phyloP scores from a whole-genome alignment of 2,329 filamentous ascomycete genomes.

The Beauveria rudraprayagi region DNA sequence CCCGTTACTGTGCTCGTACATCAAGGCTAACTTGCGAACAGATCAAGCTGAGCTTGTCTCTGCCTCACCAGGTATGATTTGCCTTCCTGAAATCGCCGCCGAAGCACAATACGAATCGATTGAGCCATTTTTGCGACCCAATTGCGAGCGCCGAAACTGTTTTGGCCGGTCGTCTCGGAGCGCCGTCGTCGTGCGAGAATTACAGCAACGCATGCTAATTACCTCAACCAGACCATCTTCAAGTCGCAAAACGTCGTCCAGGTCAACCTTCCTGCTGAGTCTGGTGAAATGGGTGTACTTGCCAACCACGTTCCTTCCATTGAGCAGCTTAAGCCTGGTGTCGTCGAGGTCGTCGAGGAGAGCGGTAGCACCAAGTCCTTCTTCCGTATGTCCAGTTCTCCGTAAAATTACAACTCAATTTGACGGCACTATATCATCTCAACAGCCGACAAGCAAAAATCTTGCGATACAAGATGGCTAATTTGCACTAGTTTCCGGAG shows the following conservation, averaged over 20 bases:
- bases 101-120: conserved; percentile 7
- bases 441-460: background rate
- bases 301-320: conserved; percentile 98
- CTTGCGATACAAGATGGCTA: background rate
- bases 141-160: conserved; percentile 17
- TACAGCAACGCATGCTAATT: conserved; percentile 34
- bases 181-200: conserved; percentile 9
- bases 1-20: background rate
- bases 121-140: conserved; percentile 19
- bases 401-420: background rate
- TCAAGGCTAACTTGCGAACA: conserved; percentile 26
- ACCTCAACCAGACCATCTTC: conserved; percentile 59
- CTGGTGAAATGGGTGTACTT: conserved; percentile 98
- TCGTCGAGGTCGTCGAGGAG: conserved; percentile 95
- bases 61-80: conserved; percentile 89
- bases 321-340: conserved; percentile 95
- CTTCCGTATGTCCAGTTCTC: conserved; percentile 64
- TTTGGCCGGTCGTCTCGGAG: conserved; percentile 12
- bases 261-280: conserved; percentile 97
- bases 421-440: background rate
- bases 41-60: conserved; percentile 96
- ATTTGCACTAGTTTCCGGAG: conserved; percentile 67
- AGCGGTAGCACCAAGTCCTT: conserved; percentile 85
- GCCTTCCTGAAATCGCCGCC: background rate
- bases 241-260: conserved; percentile 69